Base-by-base conservation (phyloP, 306 rosid genomes). In the Rosa lucieae region DNA sequence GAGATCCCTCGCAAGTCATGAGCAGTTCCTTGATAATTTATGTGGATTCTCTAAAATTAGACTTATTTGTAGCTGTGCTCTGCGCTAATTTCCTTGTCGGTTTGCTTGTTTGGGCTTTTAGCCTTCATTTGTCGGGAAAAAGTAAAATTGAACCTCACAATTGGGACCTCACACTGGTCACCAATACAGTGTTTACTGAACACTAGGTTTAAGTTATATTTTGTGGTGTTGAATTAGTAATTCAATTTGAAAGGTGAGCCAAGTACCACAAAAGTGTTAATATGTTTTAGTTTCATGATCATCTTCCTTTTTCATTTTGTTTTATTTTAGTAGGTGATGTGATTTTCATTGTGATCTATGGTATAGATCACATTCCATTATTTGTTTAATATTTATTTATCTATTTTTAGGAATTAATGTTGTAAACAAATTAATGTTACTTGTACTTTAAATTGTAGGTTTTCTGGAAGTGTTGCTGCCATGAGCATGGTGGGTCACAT, bases 401-500 rank as follows among this genome's bases (percentile, higher is more conserved):
- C 6, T 21, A 72, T 20, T 1, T 72, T 49, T 69, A 12, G 52
- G 61, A 35, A 8, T 26, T 26, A 29, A 46, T 20, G 17, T 66
- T 39, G 48, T 73, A 42, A 61, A 68, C 55, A 73, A 49, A 61
- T 63, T 76, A 68, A 68, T 61, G 46, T 84, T 65, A 72, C 29
- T 59, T 20, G 70, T 70, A 77, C 78, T 82, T 76, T 10, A 81
- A 72, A 72, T 40, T 84, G 82, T 82, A 94, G 98, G 93, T 94
- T 89, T 87, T 86, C 98, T 62, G 97, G 97, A 78, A 94, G 93
- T 85, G 91, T 94, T 85, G 97, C 98, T 10, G 94, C 97, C 63
- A 94, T 92, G 98, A 92, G 97, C 83, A 89, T 94, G 93, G 97
- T 94, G 87, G 97, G 98, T 70, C 97, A 92, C 83, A 88, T 94